Evolutionary conservation across 352 stramenopile genomes (phyloP).

Genomic region (Blastocystis sp.): DNA sequence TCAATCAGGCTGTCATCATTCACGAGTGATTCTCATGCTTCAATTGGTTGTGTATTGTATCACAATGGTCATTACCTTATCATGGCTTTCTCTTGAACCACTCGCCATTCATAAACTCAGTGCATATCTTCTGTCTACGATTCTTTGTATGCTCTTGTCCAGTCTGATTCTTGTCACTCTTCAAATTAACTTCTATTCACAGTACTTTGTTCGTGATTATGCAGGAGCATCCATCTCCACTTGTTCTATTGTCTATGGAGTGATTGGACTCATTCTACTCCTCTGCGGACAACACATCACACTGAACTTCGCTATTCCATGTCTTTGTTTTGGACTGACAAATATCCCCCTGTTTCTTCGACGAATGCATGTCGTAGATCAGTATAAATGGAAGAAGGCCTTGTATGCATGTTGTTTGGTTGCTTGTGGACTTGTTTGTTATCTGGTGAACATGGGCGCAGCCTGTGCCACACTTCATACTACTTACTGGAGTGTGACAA

Average conservation of each 20-base stretch:
- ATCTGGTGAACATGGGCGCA: constrained; percentile 21
- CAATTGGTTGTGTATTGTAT: constrained; percentile 29
- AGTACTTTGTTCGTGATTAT: constrained; percentile 32
- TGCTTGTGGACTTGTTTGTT: neutral
- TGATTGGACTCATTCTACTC: neutral
- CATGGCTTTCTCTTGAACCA: constrained; percentile 19
- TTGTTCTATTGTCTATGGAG: constrained; percentile 1
- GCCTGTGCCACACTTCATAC: constrained; percentile 34
- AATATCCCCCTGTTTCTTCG: constrained; percentile 24
- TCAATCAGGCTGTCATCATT: neutral
- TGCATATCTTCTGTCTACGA: neutral
- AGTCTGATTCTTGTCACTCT: neutral
- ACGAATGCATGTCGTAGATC: neutral
- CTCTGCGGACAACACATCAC: neutral
- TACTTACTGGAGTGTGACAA: neutral
- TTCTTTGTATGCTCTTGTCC: neutral
- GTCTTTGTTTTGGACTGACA: constrained; percentile 13
- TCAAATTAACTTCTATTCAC: constrained; percentile 15
- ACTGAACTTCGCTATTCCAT: constrained; percentile 32
- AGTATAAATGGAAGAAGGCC: constrained; percentile 26
- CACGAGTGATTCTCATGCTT: neutral
- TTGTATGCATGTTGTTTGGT: neutral
- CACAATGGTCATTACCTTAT: neutral
- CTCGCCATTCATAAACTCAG: constrained; percentile 15
- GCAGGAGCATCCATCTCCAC: constrained; percentile 1